phyloP scores from a whole-genome alignment of 1,284 basidiomycete species.

The Leccinum angustisporum region DNA sequence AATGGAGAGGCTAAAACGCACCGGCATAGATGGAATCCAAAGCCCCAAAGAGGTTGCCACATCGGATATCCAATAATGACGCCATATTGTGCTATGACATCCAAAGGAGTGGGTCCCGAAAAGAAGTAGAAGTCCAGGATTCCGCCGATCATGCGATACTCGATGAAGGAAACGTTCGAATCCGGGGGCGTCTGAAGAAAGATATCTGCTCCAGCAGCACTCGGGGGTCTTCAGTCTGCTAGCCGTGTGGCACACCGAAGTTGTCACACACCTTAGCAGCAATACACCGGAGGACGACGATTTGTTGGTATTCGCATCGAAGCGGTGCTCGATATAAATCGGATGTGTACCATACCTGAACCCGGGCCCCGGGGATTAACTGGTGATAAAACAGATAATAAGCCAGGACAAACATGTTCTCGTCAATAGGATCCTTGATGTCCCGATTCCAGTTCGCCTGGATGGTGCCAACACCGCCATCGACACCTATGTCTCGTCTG shows the following conservation, averaged over 20 bases:
- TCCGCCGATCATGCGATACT: slow-evolving; percentile 68
- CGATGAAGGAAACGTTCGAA: slow-evolving; percentile 53
- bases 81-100: slow-evolving; percentile 71
- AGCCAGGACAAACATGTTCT: slow-evolving; percentile 50
- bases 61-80: slow-evolving; percentile 58
- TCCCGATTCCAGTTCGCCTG: slow-evolving; percentile 77
- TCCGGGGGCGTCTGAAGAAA: slow-evolving; percentile 55
- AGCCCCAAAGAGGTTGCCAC: slow-evolving; percentile 68
- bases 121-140: slow-evolving; percentile 71
- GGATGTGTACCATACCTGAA: slow-evolving; percentile 67
- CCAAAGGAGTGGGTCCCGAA: slow-evolving; percentile 61
- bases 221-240: slow-evolving; percentile 7
- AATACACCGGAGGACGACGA: slow-evolving; percentile 71
- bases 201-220: slow-evolving; percentile 63
- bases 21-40: slow-evolving; percentile 72
- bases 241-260: background rate
- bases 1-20: slow-evolving; percentile 24
- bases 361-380: slow-evolving; percentile 9
- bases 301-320: slow-evolving; percentile 45
- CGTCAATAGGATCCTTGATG: slow-evolving; percentile 54
- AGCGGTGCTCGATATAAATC: slow-evolving; percentile 66
- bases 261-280: slow-evolving; percentile 49
- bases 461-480: slow-evolving; percentile 55
- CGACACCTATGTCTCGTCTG: slow-evolving; percentile 55
- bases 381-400: background rate